Evolutionary conservation across 441 rosid genomes (phyloP).

Genomic region (Gossypium aridum): DNA sequence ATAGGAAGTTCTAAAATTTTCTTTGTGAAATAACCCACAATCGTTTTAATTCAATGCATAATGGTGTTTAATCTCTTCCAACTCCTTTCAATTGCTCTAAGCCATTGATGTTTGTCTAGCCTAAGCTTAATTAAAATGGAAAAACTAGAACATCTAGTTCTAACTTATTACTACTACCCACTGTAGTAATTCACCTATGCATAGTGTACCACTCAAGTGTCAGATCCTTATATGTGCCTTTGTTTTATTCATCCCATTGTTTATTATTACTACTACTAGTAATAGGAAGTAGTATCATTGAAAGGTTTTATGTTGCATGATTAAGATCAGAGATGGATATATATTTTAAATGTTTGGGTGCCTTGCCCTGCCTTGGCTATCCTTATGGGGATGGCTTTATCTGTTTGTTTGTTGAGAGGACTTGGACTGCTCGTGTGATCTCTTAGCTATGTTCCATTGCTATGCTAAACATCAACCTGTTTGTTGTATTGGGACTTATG

Average conservation of each 20-base stretch:
- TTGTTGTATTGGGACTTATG: no score
- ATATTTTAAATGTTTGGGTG: no score
- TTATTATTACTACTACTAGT: neutral
- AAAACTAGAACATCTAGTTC: neutral
- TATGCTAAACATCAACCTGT: no score
- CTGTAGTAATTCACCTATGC: neutral
- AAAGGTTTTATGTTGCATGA: neutral
- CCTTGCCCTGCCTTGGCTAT: no score
- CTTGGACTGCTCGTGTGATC: no score
- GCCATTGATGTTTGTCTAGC: neutral
- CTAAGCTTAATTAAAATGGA: neutral
- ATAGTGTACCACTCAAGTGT: neutral
- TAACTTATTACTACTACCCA: neutral
- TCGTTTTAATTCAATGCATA: slow-evolving; percentile 43
- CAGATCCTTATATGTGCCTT: neutral
- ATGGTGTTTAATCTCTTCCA: slow-evolving; percentile 16
- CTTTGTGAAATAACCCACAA: slow-evolving; percentile 42
- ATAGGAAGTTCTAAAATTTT: slow-evolving; percentile 35
- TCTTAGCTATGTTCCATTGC: no score
- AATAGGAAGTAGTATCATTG: neutral
- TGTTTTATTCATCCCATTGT: neutral
- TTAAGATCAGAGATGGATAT: no score
- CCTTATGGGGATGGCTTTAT: no score
- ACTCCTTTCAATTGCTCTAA: neutral
- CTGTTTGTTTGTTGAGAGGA: no score